A percentile compares a stretch with the other conserved stretches of the same genome.
Conservation (phyloP, 2,329 filamentous ascomycete species). For the Amesomyces nigricolor region DNA sequence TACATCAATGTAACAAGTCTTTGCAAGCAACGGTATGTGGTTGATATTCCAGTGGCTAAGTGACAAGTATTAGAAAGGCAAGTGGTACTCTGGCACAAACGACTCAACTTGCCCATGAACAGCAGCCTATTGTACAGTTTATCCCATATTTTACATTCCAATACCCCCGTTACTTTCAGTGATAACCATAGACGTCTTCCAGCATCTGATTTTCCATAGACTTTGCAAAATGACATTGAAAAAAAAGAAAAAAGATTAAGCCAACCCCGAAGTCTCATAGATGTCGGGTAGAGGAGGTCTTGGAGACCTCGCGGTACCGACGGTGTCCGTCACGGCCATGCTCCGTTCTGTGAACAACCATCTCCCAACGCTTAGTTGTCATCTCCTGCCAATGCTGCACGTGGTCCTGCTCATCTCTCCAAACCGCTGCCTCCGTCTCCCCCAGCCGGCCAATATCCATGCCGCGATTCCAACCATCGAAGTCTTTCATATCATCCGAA, state of each 20-base stretch:
- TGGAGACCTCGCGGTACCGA: not conserved
- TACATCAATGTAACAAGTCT: too few relatives aligned
- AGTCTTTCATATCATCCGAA: too few relatives aligned
- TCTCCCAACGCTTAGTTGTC: slow-evolving; percentile 4
- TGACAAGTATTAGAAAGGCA: too few relatives aligned
- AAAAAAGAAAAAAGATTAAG: not conserved
- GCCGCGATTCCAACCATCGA: not conserved
- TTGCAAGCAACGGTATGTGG: too few relatives aligned
- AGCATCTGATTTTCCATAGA: too few relatives aligned
- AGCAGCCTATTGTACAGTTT: too few relatives aligned
- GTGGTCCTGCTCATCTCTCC: not conserved
- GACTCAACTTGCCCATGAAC: too few relatives aligned
- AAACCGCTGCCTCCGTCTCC: not conserved
- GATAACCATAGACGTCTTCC: too few relatives aligned
- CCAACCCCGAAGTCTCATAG: not conserved
- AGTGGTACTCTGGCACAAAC: too few relatives aligned
- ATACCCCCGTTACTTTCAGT: too few relatives aligned
- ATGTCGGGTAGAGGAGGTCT: not conserved
- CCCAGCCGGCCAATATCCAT: not conserved
- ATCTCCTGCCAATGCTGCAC: not conserved
- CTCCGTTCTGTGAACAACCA: not conserved
- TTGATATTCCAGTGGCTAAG: too few relatives aligned
- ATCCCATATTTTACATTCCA: too few relatives aligned
- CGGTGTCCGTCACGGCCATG: not conserved
- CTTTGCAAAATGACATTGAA: not conserved